Conservation (phyloP, 495 filamentous ascomycete species). For the Aspergillus cavernicola region DNA sequence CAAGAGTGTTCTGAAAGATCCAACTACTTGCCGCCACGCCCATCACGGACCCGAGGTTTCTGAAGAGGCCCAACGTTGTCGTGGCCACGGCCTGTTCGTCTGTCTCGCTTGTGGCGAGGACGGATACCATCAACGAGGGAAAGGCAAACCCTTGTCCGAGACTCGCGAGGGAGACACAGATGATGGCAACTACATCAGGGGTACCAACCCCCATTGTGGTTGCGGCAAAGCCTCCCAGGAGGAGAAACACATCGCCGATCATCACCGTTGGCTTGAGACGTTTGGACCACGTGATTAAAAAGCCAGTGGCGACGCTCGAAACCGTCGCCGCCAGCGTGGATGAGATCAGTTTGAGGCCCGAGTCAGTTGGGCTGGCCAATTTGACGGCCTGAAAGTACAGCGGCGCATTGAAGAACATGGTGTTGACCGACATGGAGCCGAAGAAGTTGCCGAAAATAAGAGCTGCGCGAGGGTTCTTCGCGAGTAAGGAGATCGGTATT, state of each 20-base stretch:
- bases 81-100: conserved; percentile 74
- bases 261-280: conserved; percentile 61
- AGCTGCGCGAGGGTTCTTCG: conserved; percentile 55
- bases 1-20: conserved; percentile 69
- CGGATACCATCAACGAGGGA: conserved; percentile 61
- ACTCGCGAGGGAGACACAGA: conserved; percentile 57
- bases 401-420: conserved; percentile 73
- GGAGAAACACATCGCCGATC: conserved; percentile 47
- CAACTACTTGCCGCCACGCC: conserved; percentile 68
- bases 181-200: conserved; percentile 55
- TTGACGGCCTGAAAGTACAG: conserved; percentile 80
- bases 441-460: conserved; percentile 72
- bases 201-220: conserved; percentile 50
- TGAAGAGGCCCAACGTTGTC: conserved; percentile 63
- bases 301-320: conserved; percentile 60
- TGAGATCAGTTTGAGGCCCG: conserved; percentile 65
- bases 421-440: conserved; percentile 58
- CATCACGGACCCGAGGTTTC: conserved; percentile 65
- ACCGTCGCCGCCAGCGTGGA: conserved; percentile 55
- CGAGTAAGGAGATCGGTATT: conserved; percentile 64
- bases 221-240: conserved; percentile 55
- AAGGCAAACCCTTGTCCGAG: conserved; percentile 64
- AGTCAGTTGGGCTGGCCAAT: conserved; percentile 64
- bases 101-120: conserved; percentile 63
- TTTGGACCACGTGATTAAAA: conserved; percentile 65